Conservation (phyloP, 345 rosid species). For the Eucalyptus decipiens region DNA sequence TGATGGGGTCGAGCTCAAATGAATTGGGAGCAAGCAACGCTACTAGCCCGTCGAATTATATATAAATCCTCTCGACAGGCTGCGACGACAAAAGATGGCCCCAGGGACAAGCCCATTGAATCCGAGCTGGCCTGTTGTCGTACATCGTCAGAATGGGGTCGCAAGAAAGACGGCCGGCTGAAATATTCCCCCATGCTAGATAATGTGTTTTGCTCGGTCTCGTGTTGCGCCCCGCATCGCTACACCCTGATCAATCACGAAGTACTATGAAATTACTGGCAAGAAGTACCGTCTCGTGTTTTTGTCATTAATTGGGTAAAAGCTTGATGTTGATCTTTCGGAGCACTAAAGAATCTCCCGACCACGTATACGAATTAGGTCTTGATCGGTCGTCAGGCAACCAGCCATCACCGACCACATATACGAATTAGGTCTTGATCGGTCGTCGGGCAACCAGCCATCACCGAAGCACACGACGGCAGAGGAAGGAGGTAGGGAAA, state of each 20-base stretch:
- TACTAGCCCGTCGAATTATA: background rate
- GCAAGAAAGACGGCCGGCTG: background rate
- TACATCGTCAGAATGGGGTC: background rate
- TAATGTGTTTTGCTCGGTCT: background rate
- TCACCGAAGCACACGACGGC: no score
- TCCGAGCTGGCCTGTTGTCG: background rate
- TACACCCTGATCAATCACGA: background rate
- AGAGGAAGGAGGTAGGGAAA: no score
- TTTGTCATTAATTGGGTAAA: background rate
- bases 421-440: background rate
- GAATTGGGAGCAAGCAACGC: background rate
- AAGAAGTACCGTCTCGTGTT: background rate
- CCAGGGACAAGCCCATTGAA: background rate
- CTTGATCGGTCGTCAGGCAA: accelerated
- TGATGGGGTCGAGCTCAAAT: background rate
- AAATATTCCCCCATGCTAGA: background rate
- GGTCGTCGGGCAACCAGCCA: accelerated
- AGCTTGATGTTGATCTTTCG: accelerated
- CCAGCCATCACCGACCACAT: background rate
- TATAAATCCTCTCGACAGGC: background rate
- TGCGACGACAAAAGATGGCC: background rate
- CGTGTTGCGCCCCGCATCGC: background rate
- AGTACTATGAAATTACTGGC: background rate
- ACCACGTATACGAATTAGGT: background rate
- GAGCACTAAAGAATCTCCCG: background rate